Conservation (phyloP, 768 basidiomycete genomes). For the Mycena crocata region DNA sequence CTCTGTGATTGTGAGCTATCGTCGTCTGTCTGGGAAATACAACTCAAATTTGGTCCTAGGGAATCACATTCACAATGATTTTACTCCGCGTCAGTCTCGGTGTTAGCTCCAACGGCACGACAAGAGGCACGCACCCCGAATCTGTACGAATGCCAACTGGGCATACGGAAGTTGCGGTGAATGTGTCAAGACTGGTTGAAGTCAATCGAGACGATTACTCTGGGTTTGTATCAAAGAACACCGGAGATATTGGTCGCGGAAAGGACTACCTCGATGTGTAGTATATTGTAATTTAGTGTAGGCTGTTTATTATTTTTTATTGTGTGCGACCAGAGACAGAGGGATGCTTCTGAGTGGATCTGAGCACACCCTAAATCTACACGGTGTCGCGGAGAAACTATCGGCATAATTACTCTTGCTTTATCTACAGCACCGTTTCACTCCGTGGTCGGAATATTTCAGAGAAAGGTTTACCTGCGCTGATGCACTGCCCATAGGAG, state of each 20-base stretch:
- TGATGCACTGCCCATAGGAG: no score
- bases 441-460: no score
- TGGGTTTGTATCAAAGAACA: neutral
- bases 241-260: neutral
- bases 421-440: no score
- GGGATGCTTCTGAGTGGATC: no score
- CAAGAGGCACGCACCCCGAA: neutral
- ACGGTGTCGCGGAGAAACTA: no score
- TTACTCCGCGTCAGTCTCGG: neutral
- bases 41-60: neutral
- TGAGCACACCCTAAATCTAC: no score
- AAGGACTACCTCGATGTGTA: neutral
- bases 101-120: neutral
- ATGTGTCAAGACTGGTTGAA: neutral
- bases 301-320: no score
- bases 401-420: no score
- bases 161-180: neutral
- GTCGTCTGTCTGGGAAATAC: neutral
- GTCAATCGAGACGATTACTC: neutral
- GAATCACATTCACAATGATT: neutral
- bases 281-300: no score
- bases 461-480: no score
- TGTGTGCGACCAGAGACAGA: no score
- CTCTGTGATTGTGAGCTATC: neutral
- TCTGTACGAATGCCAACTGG: neutral